Evolutionary conservation across 495 filamentous ascomycete species (phyloP).

Genomic region (Penicillium macrosclerotiorum): DNA sequence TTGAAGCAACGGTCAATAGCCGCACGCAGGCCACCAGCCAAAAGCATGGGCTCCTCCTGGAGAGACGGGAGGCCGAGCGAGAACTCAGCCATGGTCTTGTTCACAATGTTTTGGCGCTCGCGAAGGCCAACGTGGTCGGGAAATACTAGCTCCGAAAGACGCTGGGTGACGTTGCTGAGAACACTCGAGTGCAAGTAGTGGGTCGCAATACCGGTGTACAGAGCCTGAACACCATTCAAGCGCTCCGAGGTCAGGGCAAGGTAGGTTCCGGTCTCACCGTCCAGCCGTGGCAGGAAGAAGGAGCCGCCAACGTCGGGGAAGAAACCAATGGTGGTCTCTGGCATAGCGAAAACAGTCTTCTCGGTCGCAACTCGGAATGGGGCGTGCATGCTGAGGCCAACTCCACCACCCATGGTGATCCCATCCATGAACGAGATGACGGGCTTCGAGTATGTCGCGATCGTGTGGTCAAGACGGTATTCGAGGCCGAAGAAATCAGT

Average conservation of each 20-base stretch:
- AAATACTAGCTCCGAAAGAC: conserved; percentile 87
- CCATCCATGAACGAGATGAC: conserved; percentile 97
- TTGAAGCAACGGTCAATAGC: conserved; percentile 85
- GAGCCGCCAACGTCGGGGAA: conserved; percentile 96
- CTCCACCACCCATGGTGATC: conserved; percentile 96
- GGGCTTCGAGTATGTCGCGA: conserved; percentile 92
- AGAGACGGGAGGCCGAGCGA: conserved; percentile 68
- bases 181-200: conserved; percentile 91
- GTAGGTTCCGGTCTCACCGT: conserved; percentile 82
- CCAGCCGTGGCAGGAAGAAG: conserved; percentile 89
- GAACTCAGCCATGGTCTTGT: conserved; percentile 89
- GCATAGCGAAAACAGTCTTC: conserved; percentile 94
- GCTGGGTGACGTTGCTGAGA: conserved; percentile 73
- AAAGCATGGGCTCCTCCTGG: conserved; percentile 60
- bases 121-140: conserved; percentile 62
- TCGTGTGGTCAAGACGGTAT: conserved; percentile 90
- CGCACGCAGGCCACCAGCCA: conserved; percentile 63
- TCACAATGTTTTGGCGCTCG: conserved; percentile 66
- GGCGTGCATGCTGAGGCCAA: conserved; percentile 89
- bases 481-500: conserved; percentile 84
- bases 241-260: conserved; percentile 83
- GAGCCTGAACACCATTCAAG: conserved; percentile 76
- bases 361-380: conserved; percentile 97
- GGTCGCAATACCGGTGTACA: conserved; percentile 81
- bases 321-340: conserved; percentile 95